Percentiles rank a stretch among this genome's conserved stretches.
Evolutionary conservation across 805 yeast species (phyloP).

Genomic region (Teunomyces atbi): DNA sequence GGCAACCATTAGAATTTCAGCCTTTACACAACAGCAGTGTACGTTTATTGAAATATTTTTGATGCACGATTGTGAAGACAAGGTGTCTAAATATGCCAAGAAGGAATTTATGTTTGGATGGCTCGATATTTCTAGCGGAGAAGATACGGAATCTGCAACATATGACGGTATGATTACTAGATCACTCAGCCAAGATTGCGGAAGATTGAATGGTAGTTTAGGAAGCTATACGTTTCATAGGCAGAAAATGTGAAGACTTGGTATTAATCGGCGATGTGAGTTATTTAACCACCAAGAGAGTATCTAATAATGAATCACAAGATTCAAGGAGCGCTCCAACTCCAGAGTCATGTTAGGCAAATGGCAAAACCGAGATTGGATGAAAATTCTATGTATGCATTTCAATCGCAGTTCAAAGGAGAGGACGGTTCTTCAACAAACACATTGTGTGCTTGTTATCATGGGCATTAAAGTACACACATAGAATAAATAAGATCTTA

Average conservation of each 20-base stretch:
- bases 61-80: slow-evolving; percentile 2
- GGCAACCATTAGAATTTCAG: slow-evolving; percentile 38
- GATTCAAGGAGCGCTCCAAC: slow-evolving; percentile 20
- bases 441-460: no score
- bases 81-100: slow-evolving; percentile 2
- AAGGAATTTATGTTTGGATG: slow-evolving; percentile 21
- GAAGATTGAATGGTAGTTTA: slow-evolving; percentile 30
- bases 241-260: slow-evolving; percentile 7
- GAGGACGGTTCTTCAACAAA: neutral
- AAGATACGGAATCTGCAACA: slow-evolving; percentile 4
- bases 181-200: slow-evolving; percentile 16
- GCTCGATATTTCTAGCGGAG: slow-evolving; percentile 7
- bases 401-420: no score
- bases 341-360: slow-evolving; percentile 19
- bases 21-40: slow-evolving; percentile 41
- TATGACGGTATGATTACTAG: slow-evolving; percentile 9
- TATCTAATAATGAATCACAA: slow-evolving; percentile 5
- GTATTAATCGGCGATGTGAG: slow-evolving; percentile 15
- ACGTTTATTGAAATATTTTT: slow-evolving; percentile 42
- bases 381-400: no score
- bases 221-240: slow-evolving; percentile 16
- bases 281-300: slow-evolving; percentile 8
- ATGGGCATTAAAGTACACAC: no score
- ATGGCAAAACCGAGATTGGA: slow-evolving; percentile 16
- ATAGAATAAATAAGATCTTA: no score